Base-by-base conservation (phyloP, 75 land plant species). In the Sequoiadendron giganteum region DNA sequence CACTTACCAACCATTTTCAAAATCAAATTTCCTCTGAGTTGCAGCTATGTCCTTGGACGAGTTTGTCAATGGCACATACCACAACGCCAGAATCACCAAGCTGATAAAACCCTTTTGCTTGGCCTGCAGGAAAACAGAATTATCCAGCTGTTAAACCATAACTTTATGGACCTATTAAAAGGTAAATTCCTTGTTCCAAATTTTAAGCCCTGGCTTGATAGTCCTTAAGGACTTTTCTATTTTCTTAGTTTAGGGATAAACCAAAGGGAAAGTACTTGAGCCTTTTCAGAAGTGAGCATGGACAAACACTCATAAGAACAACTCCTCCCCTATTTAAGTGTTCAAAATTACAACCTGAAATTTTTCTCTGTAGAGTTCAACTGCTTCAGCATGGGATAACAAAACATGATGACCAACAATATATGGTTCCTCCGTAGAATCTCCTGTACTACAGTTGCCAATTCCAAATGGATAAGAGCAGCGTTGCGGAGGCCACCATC, bases 381-480 rank as follows among this genome's bases (percentile, higher is more conserved):
- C 87, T 6, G 78, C 40, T 45, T 78, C 34, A 1, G 87, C 91
- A 61, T 90, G 91, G 13, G 90, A 32, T 40, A 90, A 83, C 84
- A 96, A 86, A 11, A 89, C 61, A 76, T 95, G 48, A 81, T 96
- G 96, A 42, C 36, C 87, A 32, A 85, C 96, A 61, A 92, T 91
- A 72, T 95, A 96, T n/a, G 96, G 94, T 87, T 96, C 96, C 5
- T 86, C 61, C 5, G 94, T 70, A 28, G 96, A 95, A 85, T 95
- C 91, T 6, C 96, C 96, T 1, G 28, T 88, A 14, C 88, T 36
- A 70, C 96, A 95, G 65, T 90, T 89, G n/a, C 13, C 47, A 32
- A 90, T 0, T 30, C 65, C 38, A 18, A 85, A 85, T 19, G 65
- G 55, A 54, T 36, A 49, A 38, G 65, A 85, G 19, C 56, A 56